A percentile compares a stretch with the other conserved stretches of the same genome.
These are phyloP conservation scores for Rhizopus arrhizus DNA, from an alignment of 371 early-diverging fungal species.

Conservation along the genomic window DNA sequence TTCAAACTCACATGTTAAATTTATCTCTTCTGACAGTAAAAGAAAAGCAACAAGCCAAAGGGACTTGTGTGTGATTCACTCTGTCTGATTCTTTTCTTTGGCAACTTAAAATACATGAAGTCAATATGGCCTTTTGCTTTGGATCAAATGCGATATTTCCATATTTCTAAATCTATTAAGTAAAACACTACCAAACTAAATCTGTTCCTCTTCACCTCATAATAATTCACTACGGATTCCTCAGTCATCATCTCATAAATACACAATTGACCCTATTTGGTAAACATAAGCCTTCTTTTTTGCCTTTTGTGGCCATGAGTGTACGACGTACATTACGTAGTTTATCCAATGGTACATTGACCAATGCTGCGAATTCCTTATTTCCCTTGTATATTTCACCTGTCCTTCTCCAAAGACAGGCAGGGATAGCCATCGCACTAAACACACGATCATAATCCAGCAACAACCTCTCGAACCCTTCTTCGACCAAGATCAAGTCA, in stretches of 20 bases:
- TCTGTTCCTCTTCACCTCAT: conserved; percentile 62
- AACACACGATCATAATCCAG: conserved; percentile 72
- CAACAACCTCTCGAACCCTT: conserved; percentile 87
- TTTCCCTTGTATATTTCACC: conserved; percentile 96
- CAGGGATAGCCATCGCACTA: conserved; percentile 91
- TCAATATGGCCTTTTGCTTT: conserved; percentile 88
- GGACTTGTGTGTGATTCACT: conserved; percentile 34
- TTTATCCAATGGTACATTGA: conserved; percentile 77
- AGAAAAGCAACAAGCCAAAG: conserved; percentile 80
- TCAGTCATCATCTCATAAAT: conserved; percentile 91
- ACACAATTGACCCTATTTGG: conserved; percentile 61
- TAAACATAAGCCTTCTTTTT: not conserved
- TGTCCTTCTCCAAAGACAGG: conserved; percentile 92
- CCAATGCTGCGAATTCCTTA: conserved; percentile 88
- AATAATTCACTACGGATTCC: conserved; percentile 81
- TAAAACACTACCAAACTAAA: not conserved
- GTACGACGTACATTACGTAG: conserved; percentile 63
- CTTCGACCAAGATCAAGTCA: conserved; percentile 90
- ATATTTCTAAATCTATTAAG: conserved; percentile 65
- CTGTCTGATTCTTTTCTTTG: conserved; percentile 18
- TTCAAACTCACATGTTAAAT: conserved; percentile 66
- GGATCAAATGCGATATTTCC: conserved; percentile 92
- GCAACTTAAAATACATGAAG: conserved; percentile 66
- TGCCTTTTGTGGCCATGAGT: not conserved
- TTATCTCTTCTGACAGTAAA: conserved; percentile 88